Evolutionary conservation across 352 stramenopile genomes (phyloP), one percentile per base, ranked within the genome.

Genomic region (Globisporangium megalacanthum): DNA sequence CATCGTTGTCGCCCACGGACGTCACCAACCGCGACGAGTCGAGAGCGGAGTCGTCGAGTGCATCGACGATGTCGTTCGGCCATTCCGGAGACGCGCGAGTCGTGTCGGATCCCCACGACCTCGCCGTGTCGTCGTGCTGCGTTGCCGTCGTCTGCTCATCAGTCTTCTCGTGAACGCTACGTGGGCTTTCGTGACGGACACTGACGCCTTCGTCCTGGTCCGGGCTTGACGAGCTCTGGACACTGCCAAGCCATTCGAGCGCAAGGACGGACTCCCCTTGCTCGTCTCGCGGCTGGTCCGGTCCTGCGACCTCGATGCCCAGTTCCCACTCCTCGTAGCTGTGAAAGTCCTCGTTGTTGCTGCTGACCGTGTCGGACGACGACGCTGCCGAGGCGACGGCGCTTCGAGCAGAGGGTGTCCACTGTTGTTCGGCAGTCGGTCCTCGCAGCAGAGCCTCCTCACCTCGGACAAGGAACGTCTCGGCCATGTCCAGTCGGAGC

Each of bases 281-380:
- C 7, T 17, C 8, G 7, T 48, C 51, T 19, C 11, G 35, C 14
- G 14, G 13, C 17, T 52, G 8, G 13, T 10, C 15, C 5, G 11
- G 33, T 49, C 17, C 48, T 7, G 41, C 56, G 6, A 22, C 19
- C 5, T 62, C 49, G 39, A 47, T 55, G 36, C 42, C 37, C 51
- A 76, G 60, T 11, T 75, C 65, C 65, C 69, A 81, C 15, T 82
- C 73, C 9, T 79, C 62, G 33, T 63, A 78, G 37, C 56, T 60
- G 19, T 64, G 68, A 1, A 73, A 61, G 33, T 75, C 64, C 17
- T 80, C 73, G 36, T 45, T 64, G 49, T 45, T 65, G 49, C 66
- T 80, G 54, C 51, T 58, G 52, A 78, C 80, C 22, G 71, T 75
- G 5, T 79, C 73, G 6, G 66, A 58, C n/a, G 45, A 62, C 7